Percentiles rank a stretch among this genome's conserved stretches.
Evolutionary conservation across 768 basidiomycete genomes (phyloP).

Genomic region (Phaeolepiota aurea): DNA sequence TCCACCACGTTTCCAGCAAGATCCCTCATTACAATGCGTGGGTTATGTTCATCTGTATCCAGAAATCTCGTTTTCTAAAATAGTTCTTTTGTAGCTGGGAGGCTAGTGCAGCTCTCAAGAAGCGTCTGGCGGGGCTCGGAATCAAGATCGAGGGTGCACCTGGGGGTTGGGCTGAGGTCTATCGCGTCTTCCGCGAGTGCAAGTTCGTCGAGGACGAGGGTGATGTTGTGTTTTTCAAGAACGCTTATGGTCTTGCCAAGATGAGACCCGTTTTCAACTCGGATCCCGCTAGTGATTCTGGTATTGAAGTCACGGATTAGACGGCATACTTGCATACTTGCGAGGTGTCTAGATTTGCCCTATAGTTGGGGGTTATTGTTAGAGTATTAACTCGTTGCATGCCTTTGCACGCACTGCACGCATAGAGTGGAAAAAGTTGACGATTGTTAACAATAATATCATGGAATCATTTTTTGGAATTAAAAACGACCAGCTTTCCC

Average conservation of each 20-base stretch:
- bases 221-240: conserved; percentile 87
- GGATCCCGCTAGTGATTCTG: conserved; percentile 53
- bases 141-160: conserved; percentile 63
- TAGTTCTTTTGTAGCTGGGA: conserved; percentile 64
- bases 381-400: too few relatives aligned
- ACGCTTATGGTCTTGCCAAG: conserved; percentile 70
- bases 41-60: too few relatives aligned
- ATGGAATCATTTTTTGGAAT: too few relatives aligned
- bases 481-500: too few relatives aligned
- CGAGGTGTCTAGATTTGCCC: too few relatives aligned
- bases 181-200: conserved; percentile 73
- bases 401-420: too few relatives aligned
- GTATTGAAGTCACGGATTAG: conserved; percentile 21
- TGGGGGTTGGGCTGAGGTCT: conserved; percentile 73
- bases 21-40: conserved; percentile 92
- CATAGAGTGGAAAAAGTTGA: too few relatives aligned
- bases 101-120: conserved; percentile 78
- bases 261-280: conserved; percentile 51
- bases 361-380: too few relatives aligned
- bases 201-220: conserved; percentile 96
- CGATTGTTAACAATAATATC: too few relatives aligned
- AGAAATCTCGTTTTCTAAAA: too few relatives aligned
- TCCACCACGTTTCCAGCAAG: conserved; percentile 89
- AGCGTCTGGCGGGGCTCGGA: conserved; percentile 56
- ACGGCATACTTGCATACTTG: too few relatives aligned